Evolutionary conservation across 192 early-diverging fungal species (phyloP).

Genomic region (Radiomyces spectabilis): DNA sequence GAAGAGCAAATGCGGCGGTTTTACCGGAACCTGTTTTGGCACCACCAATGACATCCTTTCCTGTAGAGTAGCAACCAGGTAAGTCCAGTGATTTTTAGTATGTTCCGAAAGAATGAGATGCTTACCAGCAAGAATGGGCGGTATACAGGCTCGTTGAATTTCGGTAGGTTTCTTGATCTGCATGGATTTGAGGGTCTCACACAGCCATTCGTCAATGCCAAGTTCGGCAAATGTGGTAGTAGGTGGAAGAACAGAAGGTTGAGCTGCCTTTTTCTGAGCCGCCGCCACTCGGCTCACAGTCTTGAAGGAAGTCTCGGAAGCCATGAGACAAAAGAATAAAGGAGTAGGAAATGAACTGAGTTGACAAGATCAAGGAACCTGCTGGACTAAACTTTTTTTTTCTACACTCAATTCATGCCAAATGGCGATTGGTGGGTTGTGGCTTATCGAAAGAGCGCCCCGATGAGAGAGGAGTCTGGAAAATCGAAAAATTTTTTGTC

Average conservation of each 20-base stretch:
- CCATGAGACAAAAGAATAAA: neutral
- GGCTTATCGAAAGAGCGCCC: too few species aligned
- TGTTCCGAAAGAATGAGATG: neutral
- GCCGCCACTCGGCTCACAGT: neutral
- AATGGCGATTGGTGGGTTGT: too few species aligned
- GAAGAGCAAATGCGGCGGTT: slow-evolving; percentile 96
- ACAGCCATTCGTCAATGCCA: slow-evolving; percentile 77
- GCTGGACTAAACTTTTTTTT: too few species aligned
- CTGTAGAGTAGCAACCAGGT: slow-evolving; percentile 16
- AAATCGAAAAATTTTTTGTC: too few species aligned
- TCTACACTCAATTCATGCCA: too few species aligned
- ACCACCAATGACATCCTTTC: slow-evolving; percentile 82
- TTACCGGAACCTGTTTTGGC: slow-evolving; percentile 97
- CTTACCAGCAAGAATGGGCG: slow-evolving; percentile 52
- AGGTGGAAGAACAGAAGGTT: neutral
- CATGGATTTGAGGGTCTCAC: slow-evolving; percentile 67
- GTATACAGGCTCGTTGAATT: slow-evolving; percentile 89
- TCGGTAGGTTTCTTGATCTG: slow-evolving; percentile 84
- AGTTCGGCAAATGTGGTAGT: slow-evolving; percentile 57
- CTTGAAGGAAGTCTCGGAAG: neutral
- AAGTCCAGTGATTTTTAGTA: neutral
- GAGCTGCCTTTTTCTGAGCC: neutral
- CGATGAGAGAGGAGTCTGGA: too few species aligned
- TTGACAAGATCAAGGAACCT: too few species aligned
- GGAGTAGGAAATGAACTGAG: neutral